Evolutionary conservation across 164 flowering plant genomes (phyloP), one percentile per base, ranked within the genome.

Genomic region (Liriodendron chinense): DNA sequence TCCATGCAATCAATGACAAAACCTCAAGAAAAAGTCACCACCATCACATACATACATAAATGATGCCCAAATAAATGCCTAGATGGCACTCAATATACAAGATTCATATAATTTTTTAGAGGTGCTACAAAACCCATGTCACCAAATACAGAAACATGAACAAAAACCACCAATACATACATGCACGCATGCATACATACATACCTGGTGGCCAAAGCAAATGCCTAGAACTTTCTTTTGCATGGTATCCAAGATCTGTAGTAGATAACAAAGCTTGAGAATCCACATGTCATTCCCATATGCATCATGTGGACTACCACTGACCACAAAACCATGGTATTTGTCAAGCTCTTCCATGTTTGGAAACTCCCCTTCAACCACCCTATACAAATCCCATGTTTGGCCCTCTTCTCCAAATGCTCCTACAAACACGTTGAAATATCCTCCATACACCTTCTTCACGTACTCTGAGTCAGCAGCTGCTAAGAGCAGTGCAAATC

Each of bases 41-140:
- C 20, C 13, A 34, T 34, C 43, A 34, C 43, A 34, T 34, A 34
- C 43, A 14, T 8, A 26, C 48, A 25, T 75, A 87, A 93, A 88
- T 92, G 97, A 70, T 89, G 95, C 3, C 97, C 97, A 78, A 93
- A 93, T 94, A 93, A 78, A 93, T 85, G 0, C 97, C 97, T 18
- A 93, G 89, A 21, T 34, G 5, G 43, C 43, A 34, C n/a, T n/a
- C n/a, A n/a, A n/a, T n/a, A n/a, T n/a, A n/a, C n/a, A n/a, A n/a
- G n/a, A n/a, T n/a, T n/a, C n/a, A n/a, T n/a, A n/a, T n/a, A n/a
- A n/a, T 34, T 34, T 34, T 34, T 1, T 34, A 34, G 3, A 34
- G 7, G 2, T 2, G 43, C 2, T 34, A 34, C 43, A 34, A 34
- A 34, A 34, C 7, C 43, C 43, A 34, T 34, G 43, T 34, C 43